Evolutionary conservation across 2,329 filamentous ascomycete species (phyloP).

Genomic region (Biscogniauxia mediterranea): DNA sequence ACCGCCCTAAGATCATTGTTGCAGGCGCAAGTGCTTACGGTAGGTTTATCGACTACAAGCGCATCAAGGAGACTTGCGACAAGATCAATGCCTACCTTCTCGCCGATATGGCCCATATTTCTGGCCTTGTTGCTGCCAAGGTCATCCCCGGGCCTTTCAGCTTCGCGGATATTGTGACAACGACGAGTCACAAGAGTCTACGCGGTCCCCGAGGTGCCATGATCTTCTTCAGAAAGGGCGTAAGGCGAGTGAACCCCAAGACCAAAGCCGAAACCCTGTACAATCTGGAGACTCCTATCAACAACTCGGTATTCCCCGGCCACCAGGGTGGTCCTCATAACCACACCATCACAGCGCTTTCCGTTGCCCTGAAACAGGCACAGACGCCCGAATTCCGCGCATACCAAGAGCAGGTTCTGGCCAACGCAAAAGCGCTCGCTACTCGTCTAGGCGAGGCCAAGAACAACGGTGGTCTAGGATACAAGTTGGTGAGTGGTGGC

Average conservation of each 20-base stretch:
- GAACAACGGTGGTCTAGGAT: constrained; percentile 74
- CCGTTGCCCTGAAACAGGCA: constrained; percentile 92
- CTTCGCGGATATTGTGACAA: constrained; percentile 92
- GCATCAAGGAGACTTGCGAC: constrained; percentile 86
- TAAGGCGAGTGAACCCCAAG: constrained; percentile 79
- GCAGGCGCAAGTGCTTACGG: constrained; percentile 95
- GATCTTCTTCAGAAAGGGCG: constrained; percentile 97
- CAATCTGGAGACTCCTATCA: constrained; percentile 90
- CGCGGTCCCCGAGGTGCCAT: constrained; percentile 93
- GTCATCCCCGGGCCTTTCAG: constrained; percentile 88
- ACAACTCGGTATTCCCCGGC: constrained; percentile 94
- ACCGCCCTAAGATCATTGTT: constrained; percentile 93
- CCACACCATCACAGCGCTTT: constrained; percentile 94
- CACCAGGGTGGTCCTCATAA: constrained; percentile 98
- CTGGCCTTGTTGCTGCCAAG: constrained; percentile 86
- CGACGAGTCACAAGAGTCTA: constrained; percentile 96
- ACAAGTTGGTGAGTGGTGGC: constrained; percentile 87
- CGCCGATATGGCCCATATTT: constrained; percentile 97
- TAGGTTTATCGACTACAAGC: constrained; percentile 90
- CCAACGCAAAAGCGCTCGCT: constrained; percentile 87
- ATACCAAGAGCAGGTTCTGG: constrained; percentile 87
- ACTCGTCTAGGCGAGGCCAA: constrained; percentile 63
- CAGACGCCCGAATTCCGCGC: constrained; percentile 85
- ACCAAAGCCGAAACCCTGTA: constrained; percentile 83
- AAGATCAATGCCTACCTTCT: constrained; percentile 91